A percentile compares a stretch with the other conserved stretches of the same genome.
phyloP scores from a whole-genome alignment of 2,329 filamentous ascomycete genomes.

The Gnomoniopsis sp. region DNA sequence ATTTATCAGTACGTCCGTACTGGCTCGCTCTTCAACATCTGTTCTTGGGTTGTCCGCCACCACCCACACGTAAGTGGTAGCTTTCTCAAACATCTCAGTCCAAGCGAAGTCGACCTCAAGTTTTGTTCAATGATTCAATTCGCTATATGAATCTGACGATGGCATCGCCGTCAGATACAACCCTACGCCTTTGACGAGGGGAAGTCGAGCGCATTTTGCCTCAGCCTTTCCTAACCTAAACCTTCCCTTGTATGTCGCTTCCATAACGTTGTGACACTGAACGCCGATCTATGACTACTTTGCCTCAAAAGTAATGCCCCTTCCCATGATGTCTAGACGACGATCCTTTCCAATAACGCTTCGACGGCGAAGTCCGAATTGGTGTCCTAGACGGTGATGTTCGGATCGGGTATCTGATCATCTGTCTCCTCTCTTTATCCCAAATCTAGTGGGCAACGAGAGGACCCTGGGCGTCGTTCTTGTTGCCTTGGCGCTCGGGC shows the following conservation, averaged over 20 bases:
- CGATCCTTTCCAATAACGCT: not conserved
- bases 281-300: slow-evolving; percentile 1
- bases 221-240: not conserved
- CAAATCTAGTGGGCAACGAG: slow-evolving; percentile 38
- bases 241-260: not conserved
- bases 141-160: too few species aligned
- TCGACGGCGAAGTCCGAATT: not conserved
- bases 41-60: too few species aligned
- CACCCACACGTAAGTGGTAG: too few species aligned
- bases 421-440: not conserved
- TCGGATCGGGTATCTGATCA: slow-evolving; percentile 14
- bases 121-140: too few species aligned
- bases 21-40: too few species aligned
- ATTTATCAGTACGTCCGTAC: too few species aligned
- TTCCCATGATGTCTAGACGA: not conserved
- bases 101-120: too few species aligned
- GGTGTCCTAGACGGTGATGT: not conserved
- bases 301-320: not conserved
- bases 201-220: not conserved
- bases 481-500: slow-evolving; percentile 47
- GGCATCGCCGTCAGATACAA: too few species aligned
- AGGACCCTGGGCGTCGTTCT: slow-evolving; percentile 48
- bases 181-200: not conserved
- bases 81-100: too few species aligned
- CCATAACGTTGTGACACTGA: slow-evolving; percentile 5